Conservation (phyloP, 495 filamentous ascomycete genomes). For the Aspergillus kassunensis region DNA sequence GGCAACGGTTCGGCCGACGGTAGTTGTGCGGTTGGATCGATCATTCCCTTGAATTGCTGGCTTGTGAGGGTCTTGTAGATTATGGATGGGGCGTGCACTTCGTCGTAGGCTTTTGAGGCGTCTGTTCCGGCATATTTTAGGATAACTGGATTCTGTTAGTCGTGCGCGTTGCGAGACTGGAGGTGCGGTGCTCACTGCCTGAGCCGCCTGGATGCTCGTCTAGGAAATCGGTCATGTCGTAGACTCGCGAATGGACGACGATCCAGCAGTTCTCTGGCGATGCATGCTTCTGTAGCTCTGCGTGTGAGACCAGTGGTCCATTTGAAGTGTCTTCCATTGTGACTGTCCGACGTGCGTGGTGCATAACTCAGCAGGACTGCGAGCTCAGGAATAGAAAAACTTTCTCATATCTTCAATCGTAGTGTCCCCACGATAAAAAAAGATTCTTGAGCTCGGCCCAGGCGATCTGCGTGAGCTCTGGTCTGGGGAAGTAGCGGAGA, state of each 20-base stretch:
- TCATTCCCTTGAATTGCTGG: not conserved
- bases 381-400: too few species aligned
- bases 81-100: slow-evolving; percentile 47
- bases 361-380: not conserved
- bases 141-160: not conserved
- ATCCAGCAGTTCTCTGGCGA: slow-evolving; percentile 74
- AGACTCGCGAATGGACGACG: slow-evolving; percentile 74
- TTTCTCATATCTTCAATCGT: too few species aligned
- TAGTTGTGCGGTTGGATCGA: not conserved
- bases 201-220: slow-evolving; percentile 59
- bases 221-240: slow-evolving; percentile 71
- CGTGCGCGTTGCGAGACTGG: not conserved
- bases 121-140: slow-evolving; percentile 53
- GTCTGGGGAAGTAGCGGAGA: not conserved
- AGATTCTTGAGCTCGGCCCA: not conserved
- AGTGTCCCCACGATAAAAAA: too few species aligned
- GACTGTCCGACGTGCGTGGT: not conserved
- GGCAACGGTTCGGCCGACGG: not conserved
- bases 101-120: slow-evolving; percentile 54
- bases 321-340: not conserved
- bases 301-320: not conserved
- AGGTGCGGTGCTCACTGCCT: slow-evolving; percentile 9
- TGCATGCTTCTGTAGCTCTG: not conserved
- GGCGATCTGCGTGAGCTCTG: not conserved
- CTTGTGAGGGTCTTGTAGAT: slow-evolving; percentile 1